Conservation (phyloP, 345 rosid genomes). For the Brassica rapa region DNA sequence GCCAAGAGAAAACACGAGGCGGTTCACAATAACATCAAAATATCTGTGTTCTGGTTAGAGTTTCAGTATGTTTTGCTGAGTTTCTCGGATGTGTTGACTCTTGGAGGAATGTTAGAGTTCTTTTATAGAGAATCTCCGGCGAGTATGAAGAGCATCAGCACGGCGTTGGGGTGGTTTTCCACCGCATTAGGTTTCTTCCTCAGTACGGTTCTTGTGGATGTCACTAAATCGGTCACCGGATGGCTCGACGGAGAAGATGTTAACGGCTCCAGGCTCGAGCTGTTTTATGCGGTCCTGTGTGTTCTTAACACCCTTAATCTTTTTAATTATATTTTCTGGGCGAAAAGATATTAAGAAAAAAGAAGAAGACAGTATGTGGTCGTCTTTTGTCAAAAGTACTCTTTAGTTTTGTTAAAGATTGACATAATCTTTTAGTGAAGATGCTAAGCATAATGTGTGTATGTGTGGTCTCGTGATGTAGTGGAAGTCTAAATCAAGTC, state of each 20-base stretch:
- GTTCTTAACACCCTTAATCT: slow-evolving; percentile 54
- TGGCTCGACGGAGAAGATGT: slow-evolving; percentile 56
- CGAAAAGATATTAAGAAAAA: slow-evolving; percentile 28
- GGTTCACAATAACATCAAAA: slow-evolving; percentile 1
- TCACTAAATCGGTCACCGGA: slow-evolving; percentile 42
- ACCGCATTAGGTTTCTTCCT: slow-evolving; percentile 58
- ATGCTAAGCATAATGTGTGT: slow-evolving; percentile 12
- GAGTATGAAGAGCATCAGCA: slow-evolving; percentile 54
- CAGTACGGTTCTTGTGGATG: slow-evolving; percentile 48
- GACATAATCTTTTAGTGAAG: slow-evolving; percentile 4
- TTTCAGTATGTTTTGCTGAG: slow-evolving; percentile 55
- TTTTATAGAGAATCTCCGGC: slow-evolving; percentile 58
- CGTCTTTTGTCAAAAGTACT: not conserved
- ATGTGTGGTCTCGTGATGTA: not conserved
- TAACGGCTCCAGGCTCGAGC: slow-evolving; percentile 48
- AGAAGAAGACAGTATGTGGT: not conserved
- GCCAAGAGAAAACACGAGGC: slow-evolving; percentile 43
- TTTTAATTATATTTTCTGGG: slow-evolving; percentile 44
- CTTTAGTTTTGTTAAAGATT: not conserved
- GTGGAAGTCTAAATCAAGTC: slow-evolving; percentile 13
- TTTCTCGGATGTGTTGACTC: slow-evolving; percentile 57
- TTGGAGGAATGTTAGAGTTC: slow-evolving; percentile 69
- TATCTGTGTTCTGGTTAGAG: slow-evolving; percentile 61
- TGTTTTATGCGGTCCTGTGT: slow-evolving; percentile 48
- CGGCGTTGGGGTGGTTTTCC: slow-evolving; percentile 63